These are phyloP conservation scores for Mediolabrus comicus DNA, from an alignment of 108 stramenopile genomes.

Conservation along the genomic window DNA sequence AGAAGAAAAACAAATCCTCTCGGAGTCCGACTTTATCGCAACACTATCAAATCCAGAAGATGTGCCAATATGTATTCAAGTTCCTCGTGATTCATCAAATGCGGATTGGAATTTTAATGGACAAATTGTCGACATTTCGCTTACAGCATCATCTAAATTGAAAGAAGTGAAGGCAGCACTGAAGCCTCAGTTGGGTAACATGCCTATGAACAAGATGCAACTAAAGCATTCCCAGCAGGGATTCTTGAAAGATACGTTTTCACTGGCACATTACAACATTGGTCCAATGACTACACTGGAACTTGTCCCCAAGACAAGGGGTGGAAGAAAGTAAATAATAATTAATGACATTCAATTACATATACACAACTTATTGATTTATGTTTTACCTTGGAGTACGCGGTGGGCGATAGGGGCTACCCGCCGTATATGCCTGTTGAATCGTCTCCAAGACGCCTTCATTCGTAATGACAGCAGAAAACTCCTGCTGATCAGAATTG, in stretches of 20 bases:
- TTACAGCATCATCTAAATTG: conserved; percentile 64
- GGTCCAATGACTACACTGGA: conserved; percentile 71
- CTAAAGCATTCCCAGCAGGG: conserved; percentile 59
- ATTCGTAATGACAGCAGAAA: conserved; percentile 10
- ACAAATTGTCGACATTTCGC: conserved; percentile 65
- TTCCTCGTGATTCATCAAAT: conserved; percentile 73
- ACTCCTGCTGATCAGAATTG: conserved; percentile 8
- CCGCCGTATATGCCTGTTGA: conserved; percentile 1
- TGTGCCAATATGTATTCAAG: conserved; percentile 62
- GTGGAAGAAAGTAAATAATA: conserved; percentile 64
- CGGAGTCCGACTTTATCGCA: conserved; percentile 67
- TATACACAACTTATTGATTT: too few relatives aligned
- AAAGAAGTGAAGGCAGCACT: conserved; percentile 74
- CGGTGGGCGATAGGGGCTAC: background rate
- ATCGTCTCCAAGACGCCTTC: conserved; percentile 20
- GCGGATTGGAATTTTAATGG: conserved; percentile 85
- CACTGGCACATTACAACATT: conserved; percentile 70
- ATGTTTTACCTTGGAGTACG: background rate
- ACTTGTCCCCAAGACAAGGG: conserved; percentile 72
- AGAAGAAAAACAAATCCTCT: conserved; percentile 22
- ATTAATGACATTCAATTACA: background rate
- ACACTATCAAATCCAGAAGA: conserved; percentile 53
- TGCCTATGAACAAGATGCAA: conserved; percentile 89
- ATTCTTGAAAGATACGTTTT: conserved; percentile 68
- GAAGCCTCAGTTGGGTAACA: conserved; percentile 57